phyloP scores from a whole-genome alignment of 2,329 filamentous ascomycete genomes.

The Fusarium praegraminearum region DNA sequence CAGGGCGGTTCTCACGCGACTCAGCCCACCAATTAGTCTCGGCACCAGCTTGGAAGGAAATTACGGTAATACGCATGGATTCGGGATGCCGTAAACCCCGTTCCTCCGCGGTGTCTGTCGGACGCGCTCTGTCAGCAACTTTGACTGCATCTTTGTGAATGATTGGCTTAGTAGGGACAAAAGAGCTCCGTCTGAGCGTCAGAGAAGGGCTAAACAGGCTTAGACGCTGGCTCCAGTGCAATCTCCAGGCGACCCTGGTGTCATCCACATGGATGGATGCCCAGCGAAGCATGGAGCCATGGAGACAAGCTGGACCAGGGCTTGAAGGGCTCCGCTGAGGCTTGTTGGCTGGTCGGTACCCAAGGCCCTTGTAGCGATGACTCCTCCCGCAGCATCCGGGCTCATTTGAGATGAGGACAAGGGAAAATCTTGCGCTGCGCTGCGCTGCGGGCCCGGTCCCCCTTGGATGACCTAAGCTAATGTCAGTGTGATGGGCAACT shows the following conservation, averaged over 20 bases:
- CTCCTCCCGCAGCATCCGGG: conserved; percentile 49
- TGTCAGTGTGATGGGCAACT: conserved; percentile 25
- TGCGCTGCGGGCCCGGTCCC: conserved; percentile 28
- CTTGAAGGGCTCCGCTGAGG: conserved; percentile 38
- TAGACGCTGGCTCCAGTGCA: conserved; percentile 42
- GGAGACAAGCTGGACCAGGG: conserved; percentile 26
- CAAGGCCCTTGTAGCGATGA: conserved; percentile 43
- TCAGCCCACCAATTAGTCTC: conserved; percentile 37
- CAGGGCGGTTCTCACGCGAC: conserved; percentile 44
- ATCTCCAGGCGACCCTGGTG: conserved; percentile 43
- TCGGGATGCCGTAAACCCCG: conserved; percentile 45
- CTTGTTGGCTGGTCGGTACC: conserved; percentile 43
- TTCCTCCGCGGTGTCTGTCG: conserved; percentile 41
- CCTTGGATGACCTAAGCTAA: conserved; percentile 26
- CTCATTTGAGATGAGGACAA: conserved; percentile 19
- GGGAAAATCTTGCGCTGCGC: conserved; percentile 38
- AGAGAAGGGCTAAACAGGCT: conserved; percentile 41
- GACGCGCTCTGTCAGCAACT: conserved; percentile 41
- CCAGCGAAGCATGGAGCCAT: conserved; percentile 13
- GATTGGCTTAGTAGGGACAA: conserved; percentile 35
- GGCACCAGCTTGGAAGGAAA: conserved; percentile 44
- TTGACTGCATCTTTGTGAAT: conserved; percentile 23
- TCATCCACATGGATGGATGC: conserved; percentile 20
- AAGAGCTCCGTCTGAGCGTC: conserved; percentile 40
- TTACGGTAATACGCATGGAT: conserved; percentile 45